Percentiles rank a stretch among this genome's conserved stretches.
Conservation (phyloP, 768 basidiomycete genomes). For the Sistotremastrum niveocremeum region DNA sequence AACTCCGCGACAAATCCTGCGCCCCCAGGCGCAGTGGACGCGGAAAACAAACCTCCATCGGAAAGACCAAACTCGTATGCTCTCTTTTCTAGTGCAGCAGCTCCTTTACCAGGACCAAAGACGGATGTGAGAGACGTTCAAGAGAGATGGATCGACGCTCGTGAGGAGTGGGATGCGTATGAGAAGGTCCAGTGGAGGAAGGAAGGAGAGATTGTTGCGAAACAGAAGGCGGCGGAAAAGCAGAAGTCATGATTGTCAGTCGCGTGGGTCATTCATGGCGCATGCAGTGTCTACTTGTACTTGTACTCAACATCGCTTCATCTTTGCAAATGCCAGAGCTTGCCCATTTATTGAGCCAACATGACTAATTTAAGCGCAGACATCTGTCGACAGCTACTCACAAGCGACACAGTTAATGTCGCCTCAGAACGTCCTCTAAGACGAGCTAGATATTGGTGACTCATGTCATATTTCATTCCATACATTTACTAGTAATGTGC, state of each 20-base stretch:
- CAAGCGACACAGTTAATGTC: too few species aligned
- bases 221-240: conserved; percentile 21
- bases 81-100: conserved; percentile 44
- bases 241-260: not conserved
- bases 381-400: too few species aligned
- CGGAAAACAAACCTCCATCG: conserved; percentile 12
- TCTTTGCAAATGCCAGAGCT: too few species aligned
- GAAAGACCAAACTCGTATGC: conserved; percentile 45
- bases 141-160: conserved; percentile 86
- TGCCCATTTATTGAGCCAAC: too few species aligned
- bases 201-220: conserved; percentile 49
- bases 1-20: conserved; percentile 12
- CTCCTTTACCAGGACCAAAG: conserved; percentile 4
- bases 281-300: too few species aligned
- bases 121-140: conserved; percentile 61
- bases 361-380: too few species aligned
- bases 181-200: conserved; percentile 67
- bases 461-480: too few species aligned
- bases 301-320: too few species aligned
- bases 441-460: too few species aligned
- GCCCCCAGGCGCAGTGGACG: conserved; percentile 23
- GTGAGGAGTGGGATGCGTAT: conserved; percentile 68
- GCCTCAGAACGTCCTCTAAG: too few species aligned
- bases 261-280: too few species aligned
- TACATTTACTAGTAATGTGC: too few species aligned